Evolutionary conservation across 2,329 filamentous ascomycete genomes (phyloP).

Genomic region (Aspergillus melleus): DNA sequence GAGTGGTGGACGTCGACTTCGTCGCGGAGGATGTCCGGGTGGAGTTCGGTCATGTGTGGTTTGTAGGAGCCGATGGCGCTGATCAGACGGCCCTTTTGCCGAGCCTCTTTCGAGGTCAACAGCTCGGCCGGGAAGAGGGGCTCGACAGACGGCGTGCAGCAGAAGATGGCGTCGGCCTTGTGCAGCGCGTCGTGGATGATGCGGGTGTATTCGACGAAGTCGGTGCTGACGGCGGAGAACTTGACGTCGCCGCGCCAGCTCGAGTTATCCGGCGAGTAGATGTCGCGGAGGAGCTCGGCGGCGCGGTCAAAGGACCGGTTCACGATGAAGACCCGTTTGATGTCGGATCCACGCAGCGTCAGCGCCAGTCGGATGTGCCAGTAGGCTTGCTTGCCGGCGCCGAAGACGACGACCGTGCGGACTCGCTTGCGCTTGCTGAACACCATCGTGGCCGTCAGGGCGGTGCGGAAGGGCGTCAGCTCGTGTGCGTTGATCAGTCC

Average conservation of each 20-base stretch:
- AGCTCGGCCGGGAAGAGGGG: conserved; percentile 74
- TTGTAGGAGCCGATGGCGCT: conserved; percentile 55
- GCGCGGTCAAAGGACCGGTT: conserved; percentile 61
- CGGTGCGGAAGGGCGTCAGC: conserved; percentile 68
- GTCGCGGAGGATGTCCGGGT: conserved; percentile 70
- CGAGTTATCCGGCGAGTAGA: conserved; percentile 53
- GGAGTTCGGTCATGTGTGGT: conserved; percentile 77
- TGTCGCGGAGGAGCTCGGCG: conserved; percentile 50
- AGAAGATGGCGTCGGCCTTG: conserved; percentile 79
- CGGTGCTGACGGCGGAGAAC: conserved; percentile 68
- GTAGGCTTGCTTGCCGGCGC: conserved; percentile 85
- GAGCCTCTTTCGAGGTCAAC: conserved; percentile 61
- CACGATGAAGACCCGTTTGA: conserved; percentile 79
- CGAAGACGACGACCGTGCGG: conserved; percentile 79
- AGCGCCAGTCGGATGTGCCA: conserved; percentile 90
- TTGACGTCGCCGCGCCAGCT: conserved; percentile 67
- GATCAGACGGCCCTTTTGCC: conserved; percentile 46
- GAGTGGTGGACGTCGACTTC: conserved; percentile 50
- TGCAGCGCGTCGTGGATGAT: conserved; percentile 69
- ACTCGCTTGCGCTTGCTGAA: conserved; percentile 67
- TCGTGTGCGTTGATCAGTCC: conserved; percentile 68
- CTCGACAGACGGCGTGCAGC: conserved; percentile 74
- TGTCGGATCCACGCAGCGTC: conserved; percentile 63
- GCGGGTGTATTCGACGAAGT: conserved; percentile 68
- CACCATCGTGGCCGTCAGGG: conserved; percentile 60